Evolutionary conservation across 495 filamentous ascomycete species (phyloP), one percentile per base, ranked within the genome.

Genomic region (Letharia lupina): DNA sequence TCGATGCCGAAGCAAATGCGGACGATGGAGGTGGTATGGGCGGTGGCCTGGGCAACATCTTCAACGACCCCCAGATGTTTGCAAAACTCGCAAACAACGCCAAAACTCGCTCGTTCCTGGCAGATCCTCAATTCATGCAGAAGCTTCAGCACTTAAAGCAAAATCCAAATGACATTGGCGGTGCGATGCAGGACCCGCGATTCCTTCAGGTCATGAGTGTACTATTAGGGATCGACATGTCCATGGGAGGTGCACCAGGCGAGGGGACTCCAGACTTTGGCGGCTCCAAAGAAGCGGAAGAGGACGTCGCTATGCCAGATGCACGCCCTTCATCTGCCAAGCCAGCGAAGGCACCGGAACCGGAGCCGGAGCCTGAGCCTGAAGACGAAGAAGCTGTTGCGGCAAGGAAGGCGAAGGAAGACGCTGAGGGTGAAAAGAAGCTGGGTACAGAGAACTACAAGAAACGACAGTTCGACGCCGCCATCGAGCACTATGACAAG

Each of bases 361-460:
- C 86, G 20, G 86, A 84, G 70, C 82, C 85, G 8, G 84, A 88
- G 70, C 82, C 84, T 20, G 84, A 86, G 73, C 81, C 81, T 54
- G 79, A 87, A 70, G 89, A 95, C 70, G 91, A 96, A 71, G 94
- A 98, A 72, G 82, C 85, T 0, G 75, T 86, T 66, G 89, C 87
- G 41, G 89, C 91, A 79, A 88, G 87, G 77, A 89, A 95, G 82
- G 91, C 91, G 0, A 92, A 97, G 80, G 91, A 87, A 73, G 91
- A 90, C 45, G 94, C 91, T 61, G 94, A 99, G 70, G 88, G 90
- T 64, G 91, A 97, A 81, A 99, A 98, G 84, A 89, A 86, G 64
- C 81, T 96, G 60, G 94, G 94, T 64, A 99, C 92, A 37, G 90
- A 96, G 69, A 87, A 87, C 73, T 99, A 99, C 82, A 99, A 98